Base-by-base conservation (phyloP, 2,329 filamentous ascomycete genomes). In the Aspergillus piperis region DNA sequence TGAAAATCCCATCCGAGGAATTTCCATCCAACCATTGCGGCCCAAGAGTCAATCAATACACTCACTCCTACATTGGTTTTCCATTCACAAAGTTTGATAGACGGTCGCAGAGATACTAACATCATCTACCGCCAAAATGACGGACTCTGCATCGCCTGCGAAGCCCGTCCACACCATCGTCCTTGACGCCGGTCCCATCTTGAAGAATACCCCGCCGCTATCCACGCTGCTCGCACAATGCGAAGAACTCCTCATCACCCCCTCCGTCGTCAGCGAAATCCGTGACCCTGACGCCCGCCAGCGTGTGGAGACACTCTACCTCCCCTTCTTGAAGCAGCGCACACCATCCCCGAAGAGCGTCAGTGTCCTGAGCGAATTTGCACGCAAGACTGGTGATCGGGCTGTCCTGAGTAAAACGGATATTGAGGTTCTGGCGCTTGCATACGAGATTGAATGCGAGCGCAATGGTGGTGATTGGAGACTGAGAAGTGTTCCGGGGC, bases 391-490 rank as follows among this genome's bases (percentile, higher is more conserved):
- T 0, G 95, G 95, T 58, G 95, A 99, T 75, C 83, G 93, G 63
- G 86, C 90, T 10, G 94, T 97, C 0, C 80, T 99, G 60, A 97
- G 93, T 78, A 87, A 85, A 72, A 90, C 92, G 1, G 95, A 99
- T 86, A 81, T 98, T 62, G 90, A 96, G 67, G 84, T 99, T 42
- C 81, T 98, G 71, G 95, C 94, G 8, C 81, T 99, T 58, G 90
- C 92, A 1, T 98, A 98, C 75, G 95, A 99, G 74, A 75, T 98
- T n/a, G 94, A 98, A 70, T 90, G 91, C 70, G 93, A 98, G 80
- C 83, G 88, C 60, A 96, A 96, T 73, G 87, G 88, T n/a, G 93
- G 93, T 2, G 88, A 96, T 73, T 96, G 91, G 90, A 85, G 93
- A 61, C 71, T 97, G 75, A 84, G 93, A 63, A 90, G 85, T 60